phyloP scores from a whole-genome alignment of 331 rosid genomes.

The Malus hybrid region DNA sequence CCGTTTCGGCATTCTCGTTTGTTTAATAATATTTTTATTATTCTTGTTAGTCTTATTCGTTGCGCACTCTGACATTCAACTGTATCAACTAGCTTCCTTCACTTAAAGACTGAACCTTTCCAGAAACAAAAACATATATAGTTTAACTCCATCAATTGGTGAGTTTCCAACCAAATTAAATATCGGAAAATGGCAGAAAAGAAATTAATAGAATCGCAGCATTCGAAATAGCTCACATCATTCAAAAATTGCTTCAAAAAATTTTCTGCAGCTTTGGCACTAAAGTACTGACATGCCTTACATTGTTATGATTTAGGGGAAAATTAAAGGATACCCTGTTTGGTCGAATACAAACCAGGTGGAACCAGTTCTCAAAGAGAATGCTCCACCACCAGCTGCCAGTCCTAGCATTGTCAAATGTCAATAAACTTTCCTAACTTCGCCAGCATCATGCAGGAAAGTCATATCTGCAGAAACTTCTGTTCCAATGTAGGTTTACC shows the following conservation, averaged over 20 bases:
- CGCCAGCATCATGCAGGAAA: not conserved
- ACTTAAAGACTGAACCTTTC: too few species aligned
- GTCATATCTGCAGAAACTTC: not conserved
- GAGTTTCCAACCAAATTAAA: not conserved
- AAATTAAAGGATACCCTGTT: conserved; percentile 74
- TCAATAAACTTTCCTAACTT: conserved; percentile 17
- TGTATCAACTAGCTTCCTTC: too few species aligned
- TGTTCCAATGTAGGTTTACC: conserved; percentile 49
- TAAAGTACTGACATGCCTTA: not conserved
- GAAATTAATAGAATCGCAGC: not conserved
- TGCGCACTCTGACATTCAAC: too few species aligned
- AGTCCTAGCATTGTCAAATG: conserved; percentile 93
- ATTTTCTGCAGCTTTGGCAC: too few species aligned
- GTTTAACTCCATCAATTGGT: too few species aligned
- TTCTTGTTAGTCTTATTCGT: too few species aligned
- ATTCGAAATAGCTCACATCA: not conserved
- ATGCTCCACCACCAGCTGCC: conserved; percentile 77
- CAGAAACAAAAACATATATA: too few species aligned
- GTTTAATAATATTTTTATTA: too few species aligned
- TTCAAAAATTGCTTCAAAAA: not conserved
- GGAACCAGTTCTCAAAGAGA: conserved; percentile 76
- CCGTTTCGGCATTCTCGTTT: too few species aligned
- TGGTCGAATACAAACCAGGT: conserved; percentile 80
- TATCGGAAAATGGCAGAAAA: too few species aligned
- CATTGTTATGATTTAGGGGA: conserved; percentile 43